Conservation (phyloP, 768 basidiomycete genomes). For the Boletus subcaerulescens region DNA sequence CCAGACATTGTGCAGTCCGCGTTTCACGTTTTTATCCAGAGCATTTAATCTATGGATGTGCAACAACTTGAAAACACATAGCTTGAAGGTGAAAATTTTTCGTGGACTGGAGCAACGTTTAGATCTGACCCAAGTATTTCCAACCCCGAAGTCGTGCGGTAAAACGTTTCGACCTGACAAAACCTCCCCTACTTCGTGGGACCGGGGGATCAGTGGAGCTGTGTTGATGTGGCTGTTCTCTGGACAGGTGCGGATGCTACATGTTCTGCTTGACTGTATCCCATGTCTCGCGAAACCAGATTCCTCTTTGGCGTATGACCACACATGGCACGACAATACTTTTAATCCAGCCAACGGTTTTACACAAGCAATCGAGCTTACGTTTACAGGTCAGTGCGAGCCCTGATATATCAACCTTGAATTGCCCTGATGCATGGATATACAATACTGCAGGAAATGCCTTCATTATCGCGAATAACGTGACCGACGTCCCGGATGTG, state of each 20-base stretch:
- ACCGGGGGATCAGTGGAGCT: too few species aligned
- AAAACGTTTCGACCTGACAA: too few species aligned
- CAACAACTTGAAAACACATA: too few species aligned
- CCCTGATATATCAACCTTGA: background rate
- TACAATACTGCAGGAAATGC: slow-evolving; percentile 1
- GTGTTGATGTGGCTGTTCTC: background rate
- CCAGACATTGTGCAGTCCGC: too few species aligned
- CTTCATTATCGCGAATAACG: slow-evolving; percentile 14
- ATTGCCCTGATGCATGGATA: background rate
- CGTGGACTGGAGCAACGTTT: too few species aligned
- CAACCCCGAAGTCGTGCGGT: too few species aligned
- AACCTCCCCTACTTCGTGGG: too few species aligned
- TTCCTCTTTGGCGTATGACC: background rate
- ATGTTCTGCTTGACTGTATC: slow-evolving; percentile 1
- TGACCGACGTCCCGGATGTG: background rate
- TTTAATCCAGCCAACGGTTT: background rate
- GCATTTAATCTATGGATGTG: too few species aligned
- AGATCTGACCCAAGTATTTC: too few species aligned
- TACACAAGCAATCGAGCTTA: slow-evolving; percentile 1
- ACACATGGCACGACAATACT: slow-evolving; percentile 20
- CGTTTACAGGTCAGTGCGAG: background rate
- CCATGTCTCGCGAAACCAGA: background rate
- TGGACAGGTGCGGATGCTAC: background rate
- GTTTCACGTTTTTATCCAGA: too few species aligned
- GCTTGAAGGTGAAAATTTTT: too few species aligned